Base-by-base conservation (phyloP, 2,329 filamentous ascomycete genomes). In the Fusarium poae region DNA sequence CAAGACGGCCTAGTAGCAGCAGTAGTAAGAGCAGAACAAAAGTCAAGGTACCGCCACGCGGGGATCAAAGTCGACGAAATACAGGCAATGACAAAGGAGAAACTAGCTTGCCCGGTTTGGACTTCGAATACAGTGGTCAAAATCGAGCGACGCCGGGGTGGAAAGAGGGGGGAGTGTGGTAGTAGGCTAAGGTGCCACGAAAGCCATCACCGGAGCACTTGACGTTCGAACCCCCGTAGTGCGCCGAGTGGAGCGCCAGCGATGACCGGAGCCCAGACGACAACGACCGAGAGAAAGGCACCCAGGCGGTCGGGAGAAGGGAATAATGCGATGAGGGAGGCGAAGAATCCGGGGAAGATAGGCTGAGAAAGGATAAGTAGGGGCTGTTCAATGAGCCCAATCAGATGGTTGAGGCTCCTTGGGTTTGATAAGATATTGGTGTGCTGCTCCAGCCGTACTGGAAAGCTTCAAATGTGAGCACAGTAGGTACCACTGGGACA, bases 21-120 rank as follows among this genome's bases (percentile, higher is more conserved):
- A 63, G 57, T 44, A 63, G 62, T 61, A 62, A 51, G 43, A 68
- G 35, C 55, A 74, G 73, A 74, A 72, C 73, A 71, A 74, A 73
- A 60, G 72, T 76, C 70, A 70, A 78, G 70, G 79, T 80, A 79
- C 79, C 76, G 72, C 74, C 76, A 75, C 75, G 74, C 77, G 77
- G 76, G 73, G 71, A 74, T 62, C 67, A 68, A 75, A 72, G 73
- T 78, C 79, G 75, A 75, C 72, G 68, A 71, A 76, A 78, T 72
- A 75, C 74, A 72, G 72, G 71, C 65, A 77, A 72, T 76, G 74
- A 75, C 77, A 75, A 77, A 71, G 65, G 44, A 71, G 70, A 69
- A 72, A 74, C 68, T 74, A 70, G 72, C 50, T 67, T 69, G 73
- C 65, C 72, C 68, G 49, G 69, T 66, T 64, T 68, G 67, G 70